Base-by-base conservation (phyloP, 345 rosid genomes). In the Eutrema yunnanense region DNA sequence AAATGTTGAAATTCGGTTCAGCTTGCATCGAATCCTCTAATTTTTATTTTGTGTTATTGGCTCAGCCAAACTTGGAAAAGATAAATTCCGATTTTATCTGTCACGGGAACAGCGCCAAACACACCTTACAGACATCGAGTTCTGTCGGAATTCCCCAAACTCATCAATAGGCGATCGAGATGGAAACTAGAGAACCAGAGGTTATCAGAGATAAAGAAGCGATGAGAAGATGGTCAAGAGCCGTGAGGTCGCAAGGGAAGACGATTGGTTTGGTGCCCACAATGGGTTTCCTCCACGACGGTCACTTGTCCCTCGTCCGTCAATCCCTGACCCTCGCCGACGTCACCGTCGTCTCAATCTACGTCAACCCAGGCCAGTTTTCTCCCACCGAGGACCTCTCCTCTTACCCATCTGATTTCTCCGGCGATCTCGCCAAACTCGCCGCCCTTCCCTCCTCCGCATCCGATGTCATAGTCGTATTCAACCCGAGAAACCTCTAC, bases 341-440 rank as follows among this genome's bases (percentile, higher is more conserved):
- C 73, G 60, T 84, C 77, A 77, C 82, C 13, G 98, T 91, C 42
- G 90, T 94, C 42, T 89, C 97, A 56, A 84, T 91, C 67, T 91
- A 89, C 70, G 92, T 94, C 38, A 94, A 94, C 79, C 98, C 98
- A 52, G 98, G 98, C 71, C 98, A 94, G 77, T 91, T 94, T 69
- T 74, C 98, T n/a, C 96, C 96, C 43, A 73, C 85, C 0, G 97
- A 94, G 73, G 97, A 91, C 63, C 88, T 94, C 27, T 86, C 97
- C 33, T 84, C 95, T 1, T 91, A 94, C 92, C 97, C 97, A 8
- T 91, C 95, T 65, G 96, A 91, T 82, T 88, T 91, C 51, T 67
- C 80, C 50, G 96, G 97, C 6, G 96, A 94, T 72, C 49, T 94
- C 36, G 58, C 50, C 33, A 91, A 91, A 70, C 85, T 94, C 69